phyloP scores from a whole-genome alignment of 352 stramenopile genomes.

The Globisporangium emineosum region DNA sequence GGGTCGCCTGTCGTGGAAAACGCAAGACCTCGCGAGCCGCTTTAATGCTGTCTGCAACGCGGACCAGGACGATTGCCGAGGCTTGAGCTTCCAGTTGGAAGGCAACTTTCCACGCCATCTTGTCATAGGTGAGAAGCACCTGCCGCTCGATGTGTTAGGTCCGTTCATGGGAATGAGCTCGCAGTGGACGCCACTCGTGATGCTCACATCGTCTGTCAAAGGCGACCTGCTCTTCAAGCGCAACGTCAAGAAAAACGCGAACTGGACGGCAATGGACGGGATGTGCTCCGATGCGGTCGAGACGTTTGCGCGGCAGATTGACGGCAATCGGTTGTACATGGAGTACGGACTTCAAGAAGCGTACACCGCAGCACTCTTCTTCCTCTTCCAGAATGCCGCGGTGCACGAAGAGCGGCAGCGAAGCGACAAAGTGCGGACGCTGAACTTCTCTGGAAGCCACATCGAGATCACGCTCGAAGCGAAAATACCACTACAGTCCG shows the following conservation, averaged over 20 bases:
- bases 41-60: conserved; percentile 38
- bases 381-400: conserved; percentile 53
- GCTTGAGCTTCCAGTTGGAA: conserved; percentile 34
- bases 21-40: conserved; percentile 29
- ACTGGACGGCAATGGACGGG: conserved; percentile 25
- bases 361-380: conserved; percentile 49
- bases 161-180: conserved; percentile 38
- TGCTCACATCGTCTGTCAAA: conserved; percentile 27
- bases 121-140: conserved; percentile 35
- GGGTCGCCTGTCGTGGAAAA: conserved; percentile 34
- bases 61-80: conserved; percentile 21
- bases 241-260: conserved; percentile 22
- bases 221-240: conserved; percentile 35
- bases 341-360: conserved; percentile 39
- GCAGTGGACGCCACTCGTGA: conserved; percentile 39
- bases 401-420: conserved; percentile 24
- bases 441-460: conserved; percentile 33
- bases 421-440: conserved; percentile 24
- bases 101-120: conserved; percentile 22
- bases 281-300: conserved; percentile 42
- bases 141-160: conserved; percentile 29
- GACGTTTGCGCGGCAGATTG: conserved; percentile 29
- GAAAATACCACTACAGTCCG: conserved; percentile 32
- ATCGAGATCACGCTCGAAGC: conserved; percentile 31
- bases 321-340: conserved; percentile 46